Evolutionary conservation across 495 filamentous ascomycete genomes (phyloP), one percentile per base, ranked within the genome.

Genomic region (Podospora sp.): DNA sequence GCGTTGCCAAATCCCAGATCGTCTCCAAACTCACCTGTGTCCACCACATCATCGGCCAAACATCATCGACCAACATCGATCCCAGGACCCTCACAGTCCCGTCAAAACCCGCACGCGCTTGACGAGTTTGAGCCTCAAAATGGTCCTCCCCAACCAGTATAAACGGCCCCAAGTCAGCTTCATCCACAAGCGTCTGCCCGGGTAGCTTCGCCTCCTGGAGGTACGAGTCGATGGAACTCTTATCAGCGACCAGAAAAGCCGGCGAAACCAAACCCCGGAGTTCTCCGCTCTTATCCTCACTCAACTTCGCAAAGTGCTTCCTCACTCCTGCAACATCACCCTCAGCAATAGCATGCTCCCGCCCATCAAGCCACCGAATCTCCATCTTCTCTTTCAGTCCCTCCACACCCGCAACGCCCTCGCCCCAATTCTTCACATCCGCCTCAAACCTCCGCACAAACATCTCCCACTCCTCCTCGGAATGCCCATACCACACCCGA

Each of bases 311-410:
- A 36, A 59, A 65, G 24, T 68, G 65, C 62, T 25, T 46, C 52
- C 63, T 60, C 8, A 65, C 69, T 6, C 40, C 69, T 12, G 65
- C 62, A 12, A 71, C 35, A 18, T 69, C 69, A 6, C 66, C 60
- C 63, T 71, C 66, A 0, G 63, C 53, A 67, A 68, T 64, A 2
- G 63, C 69, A 20, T 50, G 12, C 7, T 66, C 66, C 36, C 63
- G 16, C 25, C 69, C 66, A 29, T 71, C 69, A 18, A 71, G 26
- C 69, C 69, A 71, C 55, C 53, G 46, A 25, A 71, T 66, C 66
- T 63, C 55, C 26, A 25, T 11, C 22, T 51, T 63, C 4, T n/a
- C 29, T 46, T 53, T 66, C 14, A 66, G 27, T 20, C 21, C 63
- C 2, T 60, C 66, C 0, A 12, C 63, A 22, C 56, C 62, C 3